Conservation (phyloP, 208 protist genomes). For the Naegleria lovaniensis region DNA sequence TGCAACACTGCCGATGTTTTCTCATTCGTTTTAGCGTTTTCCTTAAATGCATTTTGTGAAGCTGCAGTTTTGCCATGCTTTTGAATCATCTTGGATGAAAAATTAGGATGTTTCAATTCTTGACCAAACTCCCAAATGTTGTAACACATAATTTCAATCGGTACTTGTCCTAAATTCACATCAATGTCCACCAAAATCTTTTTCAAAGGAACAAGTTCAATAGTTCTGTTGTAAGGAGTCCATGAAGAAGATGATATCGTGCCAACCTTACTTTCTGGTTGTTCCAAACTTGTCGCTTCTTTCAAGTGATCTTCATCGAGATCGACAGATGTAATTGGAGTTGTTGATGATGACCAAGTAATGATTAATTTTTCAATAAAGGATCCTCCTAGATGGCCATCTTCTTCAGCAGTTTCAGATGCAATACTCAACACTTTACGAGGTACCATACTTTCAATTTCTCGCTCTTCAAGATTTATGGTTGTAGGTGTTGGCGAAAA, state of each 20-base stretch:
- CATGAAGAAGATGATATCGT: no score
- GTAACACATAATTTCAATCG: neutral
- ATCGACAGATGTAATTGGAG: neutral
- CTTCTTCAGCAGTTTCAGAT: neutral
- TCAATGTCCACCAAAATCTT: neutral
- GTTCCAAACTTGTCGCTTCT: neutral
- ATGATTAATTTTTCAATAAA: neutral
- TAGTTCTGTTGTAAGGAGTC: neutral
- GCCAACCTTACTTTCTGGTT: neutral
- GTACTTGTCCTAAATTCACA: neutral
- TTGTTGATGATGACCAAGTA: neutral
- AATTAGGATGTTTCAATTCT: neutral
- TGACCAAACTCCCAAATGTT: slow-evolving; percentile 6
- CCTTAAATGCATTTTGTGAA: neutral
- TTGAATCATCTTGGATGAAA: neutral
- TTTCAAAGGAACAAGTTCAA: neutral
- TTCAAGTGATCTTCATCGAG: neutral
- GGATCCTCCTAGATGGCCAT: neutral
- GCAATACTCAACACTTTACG: neutral
- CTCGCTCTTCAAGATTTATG: neutral
- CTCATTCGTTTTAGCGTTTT: neutral
- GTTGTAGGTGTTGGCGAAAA: neutral
- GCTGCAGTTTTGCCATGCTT: neutral
- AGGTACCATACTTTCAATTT: neutral
- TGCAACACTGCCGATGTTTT: neutral